phyloP scores from a whole-genome alignment of 2,329 filamentous ascomycete species.

The Cylindrodendrum hubeiense region DNA sequence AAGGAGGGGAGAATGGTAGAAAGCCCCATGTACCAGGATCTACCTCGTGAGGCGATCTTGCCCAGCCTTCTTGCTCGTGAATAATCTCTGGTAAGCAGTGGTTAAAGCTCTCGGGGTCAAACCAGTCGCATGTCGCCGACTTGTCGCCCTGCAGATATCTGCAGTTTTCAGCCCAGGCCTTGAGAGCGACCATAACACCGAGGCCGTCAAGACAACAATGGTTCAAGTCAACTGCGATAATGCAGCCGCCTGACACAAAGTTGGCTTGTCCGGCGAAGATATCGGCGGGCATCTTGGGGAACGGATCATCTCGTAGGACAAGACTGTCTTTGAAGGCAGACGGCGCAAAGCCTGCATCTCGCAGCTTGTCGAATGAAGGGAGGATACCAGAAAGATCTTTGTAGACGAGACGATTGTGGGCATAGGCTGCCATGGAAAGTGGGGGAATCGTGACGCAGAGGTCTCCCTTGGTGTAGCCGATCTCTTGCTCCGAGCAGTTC shows the following conservation, averaged over 20 bases:
- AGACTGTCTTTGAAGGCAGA: slow-evolving; percentile 44
- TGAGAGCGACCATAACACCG: slow-evolving; percentile 45
- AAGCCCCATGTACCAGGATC: too few species aligned
- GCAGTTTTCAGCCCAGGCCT: slow-evolving; percentile 48
- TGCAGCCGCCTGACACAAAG: slow-evolving; percentile 47
- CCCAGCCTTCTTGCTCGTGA: slow-evolving; percentile 43
- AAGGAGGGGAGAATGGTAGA: too few species aligned
- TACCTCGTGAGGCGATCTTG: slow-evolving; percentile 35
- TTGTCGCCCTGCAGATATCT: slow-evolving; percentile 42
- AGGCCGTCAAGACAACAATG: slow-evolving; percentile 46
- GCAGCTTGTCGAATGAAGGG: slow-evolving; percentile 42
- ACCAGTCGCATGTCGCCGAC: slow-evolving; percentile 43
- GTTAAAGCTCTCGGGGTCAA: slow-evolving; percentile 47
- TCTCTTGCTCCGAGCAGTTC: slow-evolving; percentile 41
- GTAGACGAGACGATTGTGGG: slow-evolving; percentile 34
- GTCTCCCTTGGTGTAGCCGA: slow-evolving; percentile 40
- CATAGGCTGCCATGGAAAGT: slow-evolving; percentile 12
- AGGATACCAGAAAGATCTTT: slow-evolving; percentile 44
- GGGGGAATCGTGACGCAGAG: slow-evolving; percentile 37
- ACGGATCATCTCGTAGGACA: slow-evolving; percentile 41
- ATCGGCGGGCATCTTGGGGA: slow-evolving; percentile 43
- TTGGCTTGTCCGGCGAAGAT: slow-evolving; percentile 47
- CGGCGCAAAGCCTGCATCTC: slow-evolving; percentile 41
- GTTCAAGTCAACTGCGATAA: slow-evolving; percentile 43
- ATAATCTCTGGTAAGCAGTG: slow-evolving; percentile 45